phyloP scores from a whole-genome alignment of 2,329 filamentous ascomycete genomes.

The Nemania diffusa region DNA sequence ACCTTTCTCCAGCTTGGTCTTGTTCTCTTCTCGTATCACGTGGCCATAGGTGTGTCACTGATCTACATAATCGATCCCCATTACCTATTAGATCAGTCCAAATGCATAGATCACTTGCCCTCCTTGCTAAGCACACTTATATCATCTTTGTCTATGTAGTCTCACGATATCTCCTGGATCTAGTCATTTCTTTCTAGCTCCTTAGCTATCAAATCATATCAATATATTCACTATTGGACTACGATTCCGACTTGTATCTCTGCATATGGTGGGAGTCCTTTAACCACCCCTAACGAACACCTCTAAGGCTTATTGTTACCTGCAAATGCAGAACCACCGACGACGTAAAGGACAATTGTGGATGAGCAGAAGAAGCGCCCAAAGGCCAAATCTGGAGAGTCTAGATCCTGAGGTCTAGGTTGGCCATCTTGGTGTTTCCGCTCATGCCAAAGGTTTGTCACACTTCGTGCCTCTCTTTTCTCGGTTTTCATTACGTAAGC shows the following conservation, averaged over 20 bases:
- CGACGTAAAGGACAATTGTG: constrained; percentile 5
- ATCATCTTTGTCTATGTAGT: constrained; percentile 4
- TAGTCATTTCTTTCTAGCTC: neutral
- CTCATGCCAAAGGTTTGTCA: no score
- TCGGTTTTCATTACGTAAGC: no score
- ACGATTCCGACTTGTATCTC: no score
- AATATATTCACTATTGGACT: neutral
- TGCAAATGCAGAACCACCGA: neutral
- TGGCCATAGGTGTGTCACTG: no score
- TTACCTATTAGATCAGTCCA: constrained; percentile 5
- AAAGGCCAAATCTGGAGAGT: no score
- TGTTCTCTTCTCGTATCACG: no score
- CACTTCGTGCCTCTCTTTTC: no score
- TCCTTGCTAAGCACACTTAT: constrained; percentile 11
- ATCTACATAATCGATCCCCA: constrained; percentile 14
- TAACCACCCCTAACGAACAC: neutral
- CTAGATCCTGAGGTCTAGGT: neutral
- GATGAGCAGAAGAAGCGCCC: constrained; percentile 5
- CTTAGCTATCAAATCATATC: constrained; percentile 1
- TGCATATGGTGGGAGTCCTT: no score
- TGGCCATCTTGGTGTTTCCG: constrained; percentile 4
- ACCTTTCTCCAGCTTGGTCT: no score
- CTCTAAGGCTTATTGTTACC: neutral
- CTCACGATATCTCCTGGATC: neutral
- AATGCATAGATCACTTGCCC: constrained; percentile 6